Base-by-base conservation (phyloP, 164 flowering plant genomes). In the Dillenia suffruticosa region DNA sequence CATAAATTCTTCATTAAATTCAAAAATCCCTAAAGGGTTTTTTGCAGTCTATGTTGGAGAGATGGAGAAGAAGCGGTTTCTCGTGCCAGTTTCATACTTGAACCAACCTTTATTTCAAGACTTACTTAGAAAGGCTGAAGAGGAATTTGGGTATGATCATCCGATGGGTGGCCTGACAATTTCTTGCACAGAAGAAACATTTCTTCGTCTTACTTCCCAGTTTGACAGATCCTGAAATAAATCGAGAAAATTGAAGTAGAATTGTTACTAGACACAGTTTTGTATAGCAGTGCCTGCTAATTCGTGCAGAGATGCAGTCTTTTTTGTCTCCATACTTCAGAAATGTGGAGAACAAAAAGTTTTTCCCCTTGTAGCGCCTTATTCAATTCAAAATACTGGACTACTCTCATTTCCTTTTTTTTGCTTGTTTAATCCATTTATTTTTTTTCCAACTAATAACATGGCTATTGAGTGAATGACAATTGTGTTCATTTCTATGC, bases 121-220 rank as follows among this genome's bases (percentile, higher is more conserved):
- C 46, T 64, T 83, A 69, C 62, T 81, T 1, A 51, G 68, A 10
- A 44, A 58, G 54, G 75, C 79, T 2, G 80, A 82, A 50, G 83
- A 79, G 72, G 86, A 77, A 49, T 82, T 79, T 9, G 86, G 80
- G 13, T 79, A 50, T 52, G 54, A 70, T 59, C 80, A 79, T 66
- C 83, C 86, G 9, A 79, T 66, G 69, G 82, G 83, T 5, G 80
- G 79, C 32, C 76, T 79, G 17, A 77, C 80, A 19, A 71, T 79
- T 63, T 80, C 83, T 9, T 82, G 81, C 65, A 63, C 49, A 43
- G 83, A 74, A 71, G 75, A 76, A 1, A 32, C 61, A 16, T 82
- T 80, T 71, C 12, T 68, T 26, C 51, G 60, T 52, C 57, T 78
- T 14, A 72, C 74, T 47, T 70, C 77, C 44, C 58, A 66, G 51